These are phyloP conservation scores for Cutaneotrichosporon mucoides DNA, from an alignment of 1,284 basidiomycete genomes.

Conservation along the genomic window DNA sequence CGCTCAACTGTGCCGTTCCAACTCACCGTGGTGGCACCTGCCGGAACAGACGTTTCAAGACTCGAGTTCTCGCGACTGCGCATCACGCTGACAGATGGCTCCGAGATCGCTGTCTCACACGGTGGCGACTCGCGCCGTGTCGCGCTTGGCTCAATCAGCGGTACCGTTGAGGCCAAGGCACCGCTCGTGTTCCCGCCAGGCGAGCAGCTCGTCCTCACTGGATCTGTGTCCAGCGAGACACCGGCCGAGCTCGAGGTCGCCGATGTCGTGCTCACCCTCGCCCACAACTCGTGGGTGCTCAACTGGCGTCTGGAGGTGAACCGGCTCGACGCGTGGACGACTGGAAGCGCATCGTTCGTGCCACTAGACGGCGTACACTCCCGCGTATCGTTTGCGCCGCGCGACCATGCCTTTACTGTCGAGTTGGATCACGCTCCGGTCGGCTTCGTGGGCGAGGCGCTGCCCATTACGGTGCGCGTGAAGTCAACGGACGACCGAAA, in stretches of 20 bases:
- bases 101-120: constrained; percentile 23
- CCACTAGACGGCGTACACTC: constrained; percentile 6
- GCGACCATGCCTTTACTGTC: constrained; percentile 59
- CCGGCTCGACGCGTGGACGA: constrained; percentile 22
- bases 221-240: constrained; percentile 10
- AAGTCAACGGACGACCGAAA: constrained; percentile 61
- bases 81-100: constrained; percentile 41
- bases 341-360: constrained; percentile 17
- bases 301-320: constrained; percentile 23
- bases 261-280: constrained; percentile 24
- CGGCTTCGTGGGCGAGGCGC: constrained; percentile 72
- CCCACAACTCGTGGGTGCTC: constrained; percentile 34
- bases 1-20: constrained; percentile 67
- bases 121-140: constrained; percentile 5
- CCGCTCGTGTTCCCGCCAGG: constrained; percentile 22
- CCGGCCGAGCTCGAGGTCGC: constrained; percentile 28
- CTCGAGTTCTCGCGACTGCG: constrained; percentile 35
- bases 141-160: constrained; percentile 2
- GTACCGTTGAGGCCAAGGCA: constrained; percentile 6
- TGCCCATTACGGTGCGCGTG: constrained; percentile 60
- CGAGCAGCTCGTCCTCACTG: constrained; percentile 21
- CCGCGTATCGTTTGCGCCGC: constrained; percentile 58
- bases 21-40: constrained; percentile 51
- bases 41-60: constrained; percentile 27
- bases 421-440: constrained; percentile 59